A percentile compares a stretch with the other conserved stretches of the same genome.
phyloP scores from a whole-genome alignment of 352 stramenopile species.

The Hyaloperonospora brassicae region DNA sequence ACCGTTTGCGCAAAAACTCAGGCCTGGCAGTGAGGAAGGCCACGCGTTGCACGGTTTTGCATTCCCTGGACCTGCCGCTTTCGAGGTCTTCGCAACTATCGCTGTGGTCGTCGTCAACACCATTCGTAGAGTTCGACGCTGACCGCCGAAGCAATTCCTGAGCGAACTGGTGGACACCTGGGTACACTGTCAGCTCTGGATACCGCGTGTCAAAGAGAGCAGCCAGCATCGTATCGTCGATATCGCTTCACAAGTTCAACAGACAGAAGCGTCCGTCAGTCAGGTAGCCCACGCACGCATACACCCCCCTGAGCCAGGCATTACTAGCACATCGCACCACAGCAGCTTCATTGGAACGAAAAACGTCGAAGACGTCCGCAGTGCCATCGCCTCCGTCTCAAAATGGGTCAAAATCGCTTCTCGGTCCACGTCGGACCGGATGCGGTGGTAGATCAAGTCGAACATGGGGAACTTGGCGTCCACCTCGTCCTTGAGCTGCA shows the following conservation, averaged over 20 bases:
- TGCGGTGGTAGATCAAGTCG: constrained; percentile 57
- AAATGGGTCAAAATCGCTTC: constrained; percentile 58
- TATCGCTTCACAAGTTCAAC: constrained; percentile 38
- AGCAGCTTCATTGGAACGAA: constrained; percentile 53
- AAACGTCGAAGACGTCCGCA: constrained; percentile 30
- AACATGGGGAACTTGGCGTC: constrained; percentile 62
- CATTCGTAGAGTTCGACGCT: constrained; percentile 15
- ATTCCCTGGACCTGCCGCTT: constrained; percentile 7
- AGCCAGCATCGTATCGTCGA: constrained; percentile 74
- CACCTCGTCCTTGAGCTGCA: constrained; percentile 62
- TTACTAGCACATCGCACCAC: constrained; percentile 28
- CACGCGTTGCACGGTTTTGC: constrained; percentile 37
- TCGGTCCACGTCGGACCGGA: constrained; percentile 35
- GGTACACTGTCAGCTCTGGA: constrained; percentile 74
- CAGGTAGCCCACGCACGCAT: not conserved
- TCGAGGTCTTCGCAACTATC: not conserved
- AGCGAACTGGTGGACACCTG: constrained; percentile 75
- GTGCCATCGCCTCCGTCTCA: constrained; percentile 35
- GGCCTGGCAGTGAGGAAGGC: constrained; percentile 71
- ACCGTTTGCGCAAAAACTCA: constrained; percentile 58
- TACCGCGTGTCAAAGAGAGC: constrained; percentile 76
- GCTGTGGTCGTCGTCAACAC: not conserved
- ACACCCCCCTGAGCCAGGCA: not conserved
- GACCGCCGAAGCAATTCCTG: constrained; percentile 54
- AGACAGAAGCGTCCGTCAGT: not conserved